Base-by-base conservation (phyloP, 108 stramenopile genomes). In the Nitzschia sp. region DNA sequence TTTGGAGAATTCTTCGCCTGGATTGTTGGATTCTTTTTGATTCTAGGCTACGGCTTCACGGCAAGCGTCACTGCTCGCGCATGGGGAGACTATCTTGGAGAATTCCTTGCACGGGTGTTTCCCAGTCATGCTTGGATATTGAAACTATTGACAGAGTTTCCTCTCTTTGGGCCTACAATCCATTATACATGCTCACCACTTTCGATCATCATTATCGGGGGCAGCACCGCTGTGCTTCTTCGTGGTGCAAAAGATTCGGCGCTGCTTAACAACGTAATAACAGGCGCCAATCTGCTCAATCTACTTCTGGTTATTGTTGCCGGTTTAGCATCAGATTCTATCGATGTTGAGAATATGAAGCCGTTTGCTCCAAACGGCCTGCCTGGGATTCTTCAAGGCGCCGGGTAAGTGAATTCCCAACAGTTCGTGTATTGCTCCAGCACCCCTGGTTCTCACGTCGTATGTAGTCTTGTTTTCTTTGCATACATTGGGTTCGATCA, bases 401-500 rank as follows among this genome's bases (percentile, higher is more conserved):
- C 78, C 13, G 72, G 72, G 13, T n/a, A n/a, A n/a, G n/a, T n/a
- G n/a, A n/a, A n/a, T n/a, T n/a, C n/a, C n/a, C n/a, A n/a, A n/a
- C n/a, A n/a, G n/a, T n/a, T n/a, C n/a, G n/a, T n/a, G n/a, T n/a
- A n/a, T n/a, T n/a, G n/a, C n/a, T n/a, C n/a, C n/a, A n/a, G n/a
- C n/a, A n/a, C n/a, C n/a, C n/a, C n/a, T n/a, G n/a, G 54, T 55
- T 1, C 25, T 55, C 15, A 27, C 54, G 2, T 24, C 26, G 62
- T 69, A 24, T 15, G 54, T 24, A n/a, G n/a, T n/a, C 51, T 84
- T 17, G 91, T 92, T 18, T 97, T 97, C 69, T 97, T 96, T 76
- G 95, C 95, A 3, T 97, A 86, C 61, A 82, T 97, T n/a, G 96
- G 96, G 4, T 53, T 53, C 19, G 71, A 97, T 79, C 94, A 90